Evolutionary conservation across 306 rosid species (phyloP).

Genomic region (Prunus armeniaca): DNA sequence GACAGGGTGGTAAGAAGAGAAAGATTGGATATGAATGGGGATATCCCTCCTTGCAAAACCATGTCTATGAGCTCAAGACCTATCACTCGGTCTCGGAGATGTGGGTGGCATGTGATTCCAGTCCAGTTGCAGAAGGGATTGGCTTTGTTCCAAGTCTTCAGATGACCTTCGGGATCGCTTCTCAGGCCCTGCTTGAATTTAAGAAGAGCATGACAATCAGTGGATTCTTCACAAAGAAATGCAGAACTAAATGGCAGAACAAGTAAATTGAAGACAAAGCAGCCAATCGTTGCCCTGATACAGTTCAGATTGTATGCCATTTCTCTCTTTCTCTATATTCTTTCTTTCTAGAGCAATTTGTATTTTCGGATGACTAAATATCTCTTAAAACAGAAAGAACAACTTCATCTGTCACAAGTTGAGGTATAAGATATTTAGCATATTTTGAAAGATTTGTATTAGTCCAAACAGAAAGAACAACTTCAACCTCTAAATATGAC

Average conservation of each 20-base stretch:
- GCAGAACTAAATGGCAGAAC: neutral
- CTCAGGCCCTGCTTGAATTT: slow-evolving; percentile 15
- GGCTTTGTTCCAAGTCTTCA: slow-evolving; percentile 19
- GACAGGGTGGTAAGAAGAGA: slow-evolving; percentile 23
- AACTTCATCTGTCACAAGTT: too few species aligned
- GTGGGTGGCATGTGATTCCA: slow-evolving; percentile 22
- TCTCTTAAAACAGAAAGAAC: too few species aligned
- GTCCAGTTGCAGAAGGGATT: slow-evolving; percentile 40
- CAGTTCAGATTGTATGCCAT: neutral
- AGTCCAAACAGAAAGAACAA: too few species aligned
- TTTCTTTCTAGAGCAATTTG: neutral
- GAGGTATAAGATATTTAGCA: too few species aligned
- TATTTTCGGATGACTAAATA: too few species aligned
- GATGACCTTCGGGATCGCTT: slow-evolving; percentile 22
- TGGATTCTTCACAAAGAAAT: slow-evolving; percentile 16
- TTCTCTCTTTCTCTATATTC: neutral
- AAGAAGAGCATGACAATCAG: slow-evolving; percentile 20
- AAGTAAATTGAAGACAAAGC: neutral
- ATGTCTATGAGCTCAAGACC: slow-evolving; percentile 21
- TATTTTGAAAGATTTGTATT: too few species aligned
- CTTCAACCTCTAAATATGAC: too few species aligned
- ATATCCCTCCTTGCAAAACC: slow-evolving; percentile 17
- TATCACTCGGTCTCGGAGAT: slow-evolving; percentile 2
- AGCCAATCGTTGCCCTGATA: neutral
- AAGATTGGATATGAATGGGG: slow-evolving; percentile 25